phyloP scores from a whole-genome alignment of 1,139 yeast species.

The Geotrichum carabidarum region DNA sequence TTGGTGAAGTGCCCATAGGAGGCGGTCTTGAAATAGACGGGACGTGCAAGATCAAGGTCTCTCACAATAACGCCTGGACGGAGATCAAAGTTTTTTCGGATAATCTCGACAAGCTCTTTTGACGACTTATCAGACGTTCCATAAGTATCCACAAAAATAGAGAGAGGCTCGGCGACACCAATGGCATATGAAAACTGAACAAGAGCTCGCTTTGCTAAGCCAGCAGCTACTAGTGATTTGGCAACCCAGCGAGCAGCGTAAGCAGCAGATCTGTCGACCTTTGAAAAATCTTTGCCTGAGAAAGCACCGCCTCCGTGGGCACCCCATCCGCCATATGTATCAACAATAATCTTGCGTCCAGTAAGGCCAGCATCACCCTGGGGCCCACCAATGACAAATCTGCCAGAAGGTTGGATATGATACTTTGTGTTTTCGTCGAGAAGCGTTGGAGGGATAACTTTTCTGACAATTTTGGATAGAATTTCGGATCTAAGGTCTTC shows the following conservation, averaged over 20 bases:
- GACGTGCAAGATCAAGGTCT: conserved; percentile 96
- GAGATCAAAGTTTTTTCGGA: conserved; percentile 90
- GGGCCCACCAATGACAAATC: conserved; percentile 99
- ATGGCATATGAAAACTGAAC: conserved; percentile 99
- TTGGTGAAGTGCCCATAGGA: conserved; percentile 99
- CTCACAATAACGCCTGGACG: conserved; percentile 99
- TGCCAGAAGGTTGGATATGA: conserved; percentile 99
- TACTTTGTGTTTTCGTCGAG: conserved; percentile 92
- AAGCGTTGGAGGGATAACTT: conserved; percentile 85
- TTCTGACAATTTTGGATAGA: conserved; percentile 72
- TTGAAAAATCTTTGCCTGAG: conserved; percentile 99
- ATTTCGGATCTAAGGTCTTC: conserved; percentile 82
- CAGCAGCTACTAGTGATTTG: conserved; percentile 91
- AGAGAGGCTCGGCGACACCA: conserved; percentile 99
- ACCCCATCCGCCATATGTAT: conserved; percentile 99
- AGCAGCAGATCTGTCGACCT: conserved; percentile 99
- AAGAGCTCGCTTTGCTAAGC: conserved; percentile 93
- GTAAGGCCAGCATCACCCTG: conserved; percentile 99
- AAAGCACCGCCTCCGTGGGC: conserved; percentile 99
- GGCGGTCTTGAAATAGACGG: conserved; percentile 98
- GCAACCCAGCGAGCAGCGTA: conserved; percentile 99
- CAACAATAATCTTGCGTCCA: conserved; percentile 99
- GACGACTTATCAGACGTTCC: conserved; percentile 92
- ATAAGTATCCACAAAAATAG: conserved; percentile 94
- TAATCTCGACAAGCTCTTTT: conserved; percentile 82